These are phyloP conservation scores for Sarocladium strictum DNA, from an alignment of 2,329 filamentous ascomycete species.

Conservation along the genomic window DNA sequence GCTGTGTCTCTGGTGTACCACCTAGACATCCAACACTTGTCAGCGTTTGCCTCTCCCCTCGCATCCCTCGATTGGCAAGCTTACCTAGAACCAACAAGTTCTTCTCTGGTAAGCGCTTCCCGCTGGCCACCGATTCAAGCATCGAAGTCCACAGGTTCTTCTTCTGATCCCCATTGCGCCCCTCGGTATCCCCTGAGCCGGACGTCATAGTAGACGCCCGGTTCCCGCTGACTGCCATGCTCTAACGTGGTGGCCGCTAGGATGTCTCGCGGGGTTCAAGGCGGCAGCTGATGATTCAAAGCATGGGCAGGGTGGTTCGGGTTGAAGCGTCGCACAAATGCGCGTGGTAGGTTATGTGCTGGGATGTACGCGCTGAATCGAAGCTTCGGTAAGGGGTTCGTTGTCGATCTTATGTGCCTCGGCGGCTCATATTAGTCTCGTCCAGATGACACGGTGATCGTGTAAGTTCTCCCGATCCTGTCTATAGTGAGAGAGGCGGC, in stretches of 20 bases:
- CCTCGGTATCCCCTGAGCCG: conserved; percentile 48
- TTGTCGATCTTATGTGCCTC: neutral
- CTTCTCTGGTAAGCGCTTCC: conserved; percentile 86
- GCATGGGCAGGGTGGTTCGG: neutral
- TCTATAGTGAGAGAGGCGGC: neutral
- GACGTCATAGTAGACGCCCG: conserved; percentile 54
- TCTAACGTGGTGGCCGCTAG: conserved; percentile 12
- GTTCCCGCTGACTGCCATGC: conserved; percentile 47
- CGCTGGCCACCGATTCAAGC: conserved; percentile 84
- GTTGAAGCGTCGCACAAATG: conserved; percentile 1
- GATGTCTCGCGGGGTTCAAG: neutral
- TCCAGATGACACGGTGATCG: neutral
- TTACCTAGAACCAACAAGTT: conserved; percentile 79
- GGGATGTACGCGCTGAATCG: neutral
- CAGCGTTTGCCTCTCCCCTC: neutral
- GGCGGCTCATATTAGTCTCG: neutral
- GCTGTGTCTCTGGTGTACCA: conserved; percentile 75
- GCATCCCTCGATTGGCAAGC: conserved; percentile 15
- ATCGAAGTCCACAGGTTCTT: conserved; percentile 93
- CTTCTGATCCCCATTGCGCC: conserved; percentile 62
- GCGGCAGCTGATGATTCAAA: neutral
- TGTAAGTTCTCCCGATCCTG: neutral
- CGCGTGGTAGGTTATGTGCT: neutral
- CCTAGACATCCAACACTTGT: conserved; percentile 41
- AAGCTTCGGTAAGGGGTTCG: neutral